Conservation (phyloP, 108 stramenopile species). For the Fragilaria crotonensis region DNA sequence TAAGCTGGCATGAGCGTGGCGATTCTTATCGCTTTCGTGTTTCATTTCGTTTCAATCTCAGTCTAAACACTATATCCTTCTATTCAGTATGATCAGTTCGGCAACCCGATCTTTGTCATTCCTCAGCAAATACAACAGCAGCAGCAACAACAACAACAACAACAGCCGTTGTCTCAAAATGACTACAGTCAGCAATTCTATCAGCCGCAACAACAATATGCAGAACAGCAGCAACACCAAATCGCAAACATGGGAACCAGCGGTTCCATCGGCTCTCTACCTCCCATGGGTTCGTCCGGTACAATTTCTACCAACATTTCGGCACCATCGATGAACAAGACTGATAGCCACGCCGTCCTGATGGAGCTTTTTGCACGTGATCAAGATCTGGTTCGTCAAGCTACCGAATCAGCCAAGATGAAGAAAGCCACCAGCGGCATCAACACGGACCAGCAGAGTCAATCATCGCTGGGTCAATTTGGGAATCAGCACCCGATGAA, state of each 20-base stretch:
- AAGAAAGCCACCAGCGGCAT: constrained; percentile 12
- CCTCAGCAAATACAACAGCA: constrained; percentile 11
- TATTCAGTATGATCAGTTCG: constrained; percentile 10
- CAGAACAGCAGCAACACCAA: constrained; percentile 35
- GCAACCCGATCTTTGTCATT: constrained; percentile 4
- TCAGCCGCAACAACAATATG: constrained; percentile 14
- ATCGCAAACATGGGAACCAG: constrained; percentile 17
- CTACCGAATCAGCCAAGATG: constrained; percentile 38
- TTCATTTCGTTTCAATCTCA: no score
- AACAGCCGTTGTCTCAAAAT: background rate
- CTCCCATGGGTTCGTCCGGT: constrained; percentile 12
- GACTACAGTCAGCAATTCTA: background rate
- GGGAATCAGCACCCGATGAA: constrained; percentile 26
- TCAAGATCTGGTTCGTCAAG: constrained; percentile 84
- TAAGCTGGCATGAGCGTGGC: no score
- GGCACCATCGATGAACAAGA: constrained; percentile 60
- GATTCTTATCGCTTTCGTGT: no score
- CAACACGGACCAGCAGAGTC: constrained; percentile 1
- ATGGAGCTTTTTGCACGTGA: constrained; percentile 91
- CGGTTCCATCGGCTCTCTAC: constrained; percentile 31
- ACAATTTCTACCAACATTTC: constrained; percentile 2
- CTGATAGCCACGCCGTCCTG: constrained; percentile 84
- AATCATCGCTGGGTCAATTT: constrained; percentile 17
- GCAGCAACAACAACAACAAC: no score
- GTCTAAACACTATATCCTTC: no score